Evolutionary conservation across 2,329 filamentous ascomycete genomes (phyloP).

Genomic region (Leptoxyphium fumago): DNA sequence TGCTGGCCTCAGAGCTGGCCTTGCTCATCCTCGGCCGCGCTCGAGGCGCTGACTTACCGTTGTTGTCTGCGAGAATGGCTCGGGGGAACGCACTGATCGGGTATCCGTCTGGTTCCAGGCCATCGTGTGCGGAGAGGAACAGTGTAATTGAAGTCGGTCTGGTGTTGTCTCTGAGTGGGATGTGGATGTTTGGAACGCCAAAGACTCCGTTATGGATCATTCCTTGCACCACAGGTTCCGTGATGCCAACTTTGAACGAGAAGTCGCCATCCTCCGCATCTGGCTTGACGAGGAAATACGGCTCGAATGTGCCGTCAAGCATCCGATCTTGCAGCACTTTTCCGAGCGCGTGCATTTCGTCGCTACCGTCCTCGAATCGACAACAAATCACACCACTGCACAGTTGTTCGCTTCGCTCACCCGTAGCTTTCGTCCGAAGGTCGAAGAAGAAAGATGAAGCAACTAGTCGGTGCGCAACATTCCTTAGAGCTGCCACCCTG

Average conservation of each 20-base stretch:
- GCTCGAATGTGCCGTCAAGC: conserved; percentile 16
- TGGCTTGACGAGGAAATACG: conserved; percentile 19
- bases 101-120: conserved; percentile 18
- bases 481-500: conserved; percentile 15
- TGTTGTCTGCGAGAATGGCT: conserved; percentile 16
- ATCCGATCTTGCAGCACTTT: conserved; percentile 12
- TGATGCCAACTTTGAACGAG: conserved; percentile 13
- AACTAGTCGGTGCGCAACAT: conserved; percentile 21
- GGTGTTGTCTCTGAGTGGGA: conserved; percentile 17
- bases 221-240: conserved; percentile 9
- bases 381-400: conserved; percentile 19
- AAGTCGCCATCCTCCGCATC: conserved; percentile 9
- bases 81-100: conserved; percentile 23
- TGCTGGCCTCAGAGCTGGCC: neutral
- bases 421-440: conserved; percentile 17
- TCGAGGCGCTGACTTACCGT: neutral
- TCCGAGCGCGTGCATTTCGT: conserved; percentile 19
- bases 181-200: conserved; percentile 16
- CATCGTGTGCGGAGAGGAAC: conserved; percentile 18
- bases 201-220: conserved; percentile 19
- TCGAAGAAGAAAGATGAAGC: conserved; percentile 26
- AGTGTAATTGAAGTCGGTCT: conserved; percentile 19
- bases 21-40: neutral
- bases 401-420: conserved; percentile 17
- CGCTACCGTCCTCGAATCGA: conserved; percentile 20